These are phyloP conservation scores for Scenedesmus sp. DNA, from an alignment of 163 green algal genomes.

Conservation along the genomic window DNA sequence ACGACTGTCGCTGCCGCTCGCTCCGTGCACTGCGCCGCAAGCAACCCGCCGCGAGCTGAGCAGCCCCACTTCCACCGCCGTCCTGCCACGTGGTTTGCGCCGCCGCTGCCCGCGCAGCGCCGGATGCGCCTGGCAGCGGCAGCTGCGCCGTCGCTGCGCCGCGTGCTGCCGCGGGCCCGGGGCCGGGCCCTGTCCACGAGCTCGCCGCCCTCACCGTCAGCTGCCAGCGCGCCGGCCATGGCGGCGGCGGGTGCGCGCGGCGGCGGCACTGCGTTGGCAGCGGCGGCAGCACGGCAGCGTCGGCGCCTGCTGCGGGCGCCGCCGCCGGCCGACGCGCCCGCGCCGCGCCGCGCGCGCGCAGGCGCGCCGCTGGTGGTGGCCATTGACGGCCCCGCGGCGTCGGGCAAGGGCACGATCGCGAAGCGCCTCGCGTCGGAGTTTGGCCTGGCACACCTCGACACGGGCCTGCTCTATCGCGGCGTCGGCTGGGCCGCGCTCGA, in stretches of 20 bases:
- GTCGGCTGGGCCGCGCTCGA: slow-evolving; percentile 25
- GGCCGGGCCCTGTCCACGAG: too few species aligned
- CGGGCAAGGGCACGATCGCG: slow-evolving; percentile 41
- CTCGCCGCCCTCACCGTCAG: neutral
- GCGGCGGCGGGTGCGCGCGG: neutral
- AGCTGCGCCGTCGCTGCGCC: too few species aligned
- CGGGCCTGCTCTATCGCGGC: slow-evolving; percentile 36
- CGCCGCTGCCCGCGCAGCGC: too few species aligned
- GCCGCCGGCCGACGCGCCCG: too few species aligned
- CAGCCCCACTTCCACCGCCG: too few species aligned
- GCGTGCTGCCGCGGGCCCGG: too few species aligned
- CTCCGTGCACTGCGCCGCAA: too few species aligned
- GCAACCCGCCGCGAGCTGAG: too few species aligned
- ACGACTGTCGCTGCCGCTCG: too few species aligned
- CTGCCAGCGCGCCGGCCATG: neutral
- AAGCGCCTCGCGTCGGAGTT: slow-evolving; percentile 23
- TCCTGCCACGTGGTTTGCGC: too few species aligned
- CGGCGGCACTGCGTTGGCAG: neutral
- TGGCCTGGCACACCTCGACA: slow-evolving; percentile 39
- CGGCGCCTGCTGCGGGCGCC: neutral
- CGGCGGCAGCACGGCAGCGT: neutral
- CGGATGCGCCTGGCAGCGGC: too few species aligned
- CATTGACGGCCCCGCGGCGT: slow-evolving; percentile 41
- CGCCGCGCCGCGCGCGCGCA: too few species aligned
- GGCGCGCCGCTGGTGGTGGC: slow-evolving; percentile 32